Percentiles rank a stretch among this genome's conserved stretches.
Conservation (phyloP, 1,284 basidiomycete species). For the Cronartium quercuum region DNA sequence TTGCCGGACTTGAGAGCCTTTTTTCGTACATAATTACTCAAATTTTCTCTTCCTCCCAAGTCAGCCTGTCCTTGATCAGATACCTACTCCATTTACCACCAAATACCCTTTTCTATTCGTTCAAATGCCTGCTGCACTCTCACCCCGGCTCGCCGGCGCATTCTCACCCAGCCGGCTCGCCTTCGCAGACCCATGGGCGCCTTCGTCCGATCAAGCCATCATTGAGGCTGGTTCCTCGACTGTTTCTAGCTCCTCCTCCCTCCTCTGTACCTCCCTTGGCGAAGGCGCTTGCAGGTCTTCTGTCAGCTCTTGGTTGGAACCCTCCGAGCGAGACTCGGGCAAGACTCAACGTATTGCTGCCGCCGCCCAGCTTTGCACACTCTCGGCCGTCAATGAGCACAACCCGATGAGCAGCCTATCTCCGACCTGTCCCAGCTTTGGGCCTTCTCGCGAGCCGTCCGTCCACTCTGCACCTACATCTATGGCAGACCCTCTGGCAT, state of each 20-base stretch:
- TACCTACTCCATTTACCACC: no score
- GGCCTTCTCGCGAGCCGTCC: slow-evolving; percentile 14
- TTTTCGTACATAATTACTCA: no score
- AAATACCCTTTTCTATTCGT: no score
- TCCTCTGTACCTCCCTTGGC: not conserved
- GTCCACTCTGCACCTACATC: not conserved
- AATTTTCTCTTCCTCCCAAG: no score
- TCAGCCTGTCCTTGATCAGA: no score
- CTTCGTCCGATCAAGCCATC: not conserved
- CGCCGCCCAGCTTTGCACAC: slow-evolving; percentile 11
- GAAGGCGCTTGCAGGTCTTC: not conserved
- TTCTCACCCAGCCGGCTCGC: not conserved
- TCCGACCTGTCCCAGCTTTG: slow-evolving; percentile 29
- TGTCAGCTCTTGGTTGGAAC: slow-evolving; percentile 3
- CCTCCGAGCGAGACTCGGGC: not conserved
- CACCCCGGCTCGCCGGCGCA: not conserved
- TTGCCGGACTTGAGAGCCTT: no score
- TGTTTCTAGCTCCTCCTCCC: not conserved
- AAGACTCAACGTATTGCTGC: not conserved
- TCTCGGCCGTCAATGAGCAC: slow-evolving; percentile 28
- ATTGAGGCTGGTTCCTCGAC: slow-evolving; percentile 1
- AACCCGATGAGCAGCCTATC: slow-evolving; percentile 4
- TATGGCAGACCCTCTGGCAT: not conserved
- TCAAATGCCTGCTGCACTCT: not conserved
- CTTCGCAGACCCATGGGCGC: not conserved